These are phyloP conservation scores for Aspergillus puulaauensis DNA, from an alignment of 2,329 filamentous ascomycete genomes.

Conservation along the genomic window DNA sequence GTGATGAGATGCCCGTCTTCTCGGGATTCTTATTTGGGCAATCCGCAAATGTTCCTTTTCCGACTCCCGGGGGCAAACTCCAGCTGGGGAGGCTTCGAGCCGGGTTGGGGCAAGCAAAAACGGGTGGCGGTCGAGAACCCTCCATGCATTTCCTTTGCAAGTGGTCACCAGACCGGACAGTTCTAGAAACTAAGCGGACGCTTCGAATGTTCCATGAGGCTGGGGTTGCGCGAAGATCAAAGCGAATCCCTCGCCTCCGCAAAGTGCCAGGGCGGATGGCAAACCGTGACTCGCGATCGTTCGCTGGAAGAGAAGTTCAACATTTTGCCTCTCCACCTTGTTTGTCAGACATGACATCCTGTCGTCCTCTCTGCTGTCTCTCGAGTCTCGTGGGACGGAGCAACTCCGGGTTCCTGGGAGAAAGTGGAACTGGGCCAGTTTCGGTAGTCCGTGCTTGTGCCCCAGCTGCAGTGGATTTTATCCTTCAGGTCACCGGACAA, in stretches of 20 bases:
- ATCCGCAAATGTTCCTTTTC: conserved; percentile 8
- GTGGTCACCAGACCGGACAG: conserved; percentile 13
- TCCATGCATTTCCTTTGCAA: not conserved
- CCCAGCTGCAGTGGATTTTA: not conserved
- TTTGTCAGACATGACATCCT: not conserved
- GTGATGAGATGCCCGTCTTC: not conserved
- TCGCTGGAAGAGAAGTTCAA: not conserved
- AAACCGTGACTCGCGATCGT: not conserved
- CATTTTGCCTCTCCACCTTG: not conserved
- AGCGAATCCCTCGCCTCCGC: not conserved
- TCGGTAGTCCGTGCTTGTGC: conserved; percentile 10
- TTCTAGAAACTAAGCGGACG: conserved; percentile 13
- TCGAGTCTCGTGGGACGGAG: not conserved
- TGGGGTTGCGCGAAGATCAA: conserved; percentile 8
- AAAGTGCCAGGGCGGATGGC: not conserved
- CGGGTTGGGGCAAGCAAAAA: conserved; percentile 1
- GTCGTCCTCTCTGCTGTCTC: not conserved
- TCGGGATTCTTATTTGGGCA: conserved; percentile 16
- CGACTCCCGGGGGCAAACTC: conserved; percentile 6
- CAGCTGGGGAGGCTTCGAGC: conserved; percentile 7
- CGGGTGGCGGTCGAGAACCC: conserved; percentile 9
- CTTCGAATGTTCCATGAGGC: conserved; percentile 10
- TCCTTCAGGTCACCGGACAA: conserved; percentile 8
- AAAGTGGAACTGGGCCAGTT: not conserved
- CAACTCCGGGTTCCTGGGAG: conserved; percentile 2